Conservation (phyloP, 2,329 filamentous ascomycete genomes). For the Colletotrichum sp. region DNA sequence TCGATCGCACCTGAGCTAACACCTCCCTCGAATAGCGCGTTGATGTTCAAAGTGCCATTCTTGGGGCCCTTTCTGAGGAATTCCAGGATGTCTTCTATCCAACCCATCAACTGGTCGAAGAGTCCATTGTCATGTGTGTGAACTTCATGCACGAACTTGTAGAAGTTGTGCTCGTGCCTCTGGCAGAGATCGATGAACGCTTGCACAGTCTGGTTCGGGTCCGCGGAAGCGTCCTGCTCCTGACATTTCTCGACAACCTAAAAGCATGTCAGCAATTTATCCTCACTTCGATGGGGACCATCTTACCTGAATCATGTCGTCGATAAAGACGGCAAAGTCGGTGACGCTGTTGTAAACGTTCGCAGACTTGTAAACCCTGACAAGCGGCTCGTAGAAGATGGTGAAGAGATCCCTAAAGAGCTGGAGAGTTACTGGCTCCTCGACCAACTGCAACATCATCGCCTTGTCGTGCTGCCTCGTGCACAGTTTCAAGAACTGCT, state of each 20-base stretch:
- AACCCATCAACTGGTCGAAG: conserved; percentile 94
- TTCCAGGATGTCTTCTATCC: conserved; percentile 94
- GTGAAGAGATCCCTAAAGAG: conserved; percentile 96
- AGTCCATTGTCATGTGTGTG: conserved; percentile 96
- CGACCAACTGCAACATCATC: conserved; percentile 96
- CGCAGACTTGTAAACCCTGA: conserved; percentile 96
- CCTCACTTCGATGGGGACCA: not conserved
- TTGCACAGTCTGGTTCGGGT: conserved; percentile 98
- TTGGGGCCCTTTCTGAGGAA: conserved; percentile 88
- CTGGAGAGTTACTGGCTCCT: conserved; percentile 96
- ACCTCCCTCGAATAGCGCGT: conserved; percentile 86
- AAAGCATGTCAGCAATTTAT: not conserved
- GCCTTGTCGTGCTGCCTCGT: conserved; percentile 91
- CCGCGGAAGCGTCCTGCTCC: conserved; percentile 83
- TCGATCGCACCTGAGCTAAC: conserved; percentile 72
- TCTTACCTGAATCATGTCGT: conserved; percentile 84
- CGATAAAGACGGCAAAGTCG: conserved; percentile 91
- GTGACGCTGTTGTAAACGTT: conserved; percentile 98
- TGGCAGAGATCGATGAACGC: conserved; percentile 97
- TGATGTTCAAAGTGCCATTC: conserved; percentile 90
- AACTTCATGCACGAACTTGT: conserved; percentile 98
- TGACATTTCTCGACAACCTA: conserved; percentile 69
- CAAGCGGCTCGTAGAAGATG: conserved; percentile 97
- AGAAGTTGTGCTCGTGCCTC: conserved; percentile 94
- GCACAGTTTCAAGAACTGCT: conserved; percentile 91